These are phyloP conservation scores for Biscogniauxia mediterranea DNA, from an alignment of 2,329 filamentous ascomycete genomes.

Conservation along the genomic window DNA sequence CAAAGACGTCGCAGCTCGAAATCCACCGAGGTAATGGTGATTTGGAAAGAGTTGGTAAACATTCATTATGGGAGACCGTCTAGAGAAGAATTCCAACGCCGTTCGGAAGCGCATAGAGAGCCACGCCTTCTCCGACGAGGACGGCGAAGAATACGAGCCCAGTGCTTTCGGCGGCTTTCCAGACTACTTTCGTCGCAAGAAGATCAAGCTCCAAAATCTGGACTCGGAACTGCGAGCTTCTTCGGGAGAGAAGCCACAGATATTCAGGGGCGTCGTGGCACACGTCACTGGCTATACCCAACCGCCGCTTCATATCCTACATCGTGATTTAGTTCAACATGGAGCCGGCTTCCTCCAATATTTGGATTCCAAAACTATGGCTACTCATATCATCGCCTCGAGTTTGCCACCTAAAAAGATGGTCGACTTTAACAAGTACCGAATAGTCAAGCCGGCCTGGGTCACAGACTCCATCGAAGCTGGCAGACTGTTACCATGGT, in stretches of 20 bases:
- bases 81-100: constrained; percentile 62
- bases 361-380: constrained; percentile 88
- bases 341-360: constrained; percentile 96
- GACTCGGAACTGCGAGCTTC: constrained; percentile 76
- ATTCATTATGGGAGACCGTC: constrained; percentile 53
- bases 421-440: constrained; percentile 81
- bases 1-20: constrained; percentile 16
- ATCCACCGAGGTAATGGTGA: constrained; percentile 6
- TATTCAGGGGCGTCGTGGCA: constrained; percentile 88
- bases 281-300: constrained; percentile 97
- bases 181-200: constrained; percentile 94
- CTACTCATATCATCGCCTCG: constrained; percentile 93
- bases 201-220: constrained; percentile 93
- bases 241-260: constrained; percentile 68
- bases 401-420: constrained; percentile 89
- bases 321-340: constrained; percentile 83
- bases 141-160: constrained; percentile 85
- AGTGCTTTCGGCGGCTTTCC: constrained; percentile 86
- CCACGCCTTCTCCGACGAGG: constrained; percentile 75
- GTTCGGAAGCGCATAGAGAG: constrained; percentile 60
- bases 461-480: constrained; percentile 84
- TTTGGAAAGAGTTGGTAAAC: constrained; percentile 13
- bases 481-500: constrained; percentile 81
- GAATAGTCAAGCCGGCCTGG: constrained; percentile 94
- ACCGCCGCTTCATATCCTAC: constrained; percentile 83